Evolutionary conservation across 495 filamentous ascomycete species (phyloP), one percentile per base, ranked within the genome.

Genomic region (Aspergillus sclerotioniger): DNA sequence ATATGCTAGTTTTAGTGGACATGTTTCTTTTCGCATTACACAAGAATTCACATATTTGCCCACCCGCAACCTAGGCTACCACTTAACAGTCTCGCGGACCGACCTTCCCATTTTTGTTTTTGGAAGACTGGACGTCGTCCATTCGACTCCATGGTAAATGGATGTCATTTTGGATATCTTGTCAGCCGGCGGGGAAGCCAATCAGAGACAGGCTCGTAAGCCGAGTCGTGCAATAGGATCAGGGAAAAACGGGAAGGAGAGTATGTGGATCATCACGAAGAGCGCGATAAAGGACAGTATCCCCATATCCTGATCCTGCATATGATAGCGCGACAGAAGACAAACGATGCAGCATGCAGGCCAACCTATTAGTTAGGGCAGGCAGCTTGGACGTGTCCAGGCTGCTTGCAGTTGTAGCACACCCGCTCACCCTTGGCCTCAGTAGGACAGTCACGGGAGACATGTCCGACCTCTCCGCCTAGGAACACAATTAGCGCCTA

Each of bases 401-500:
- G 87, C 79, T 96, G 90, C 84, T 96, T 95, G 90, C 94, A 98
- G 78, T 93, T 94, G 82, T 98, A 98, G 86, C 94, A 98, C 68
- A 93, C 91, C 66, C 95, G 91, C 82, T 98, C 94, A 68, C 84
- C 85, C 58, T 84, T 82, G 49, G 87, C 85, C 75, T 96, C 93
- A 63, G 91, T 89, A 54, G 91, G 90, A 82, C 94, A 98, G 70
- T 98, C 94, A 54, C 94, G 90, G 58, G 89, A 92, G 63, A 97
- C 83, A 76, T 98, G 94, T 59, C 94, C 94, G 51, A 91, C 87
- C 75, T 95, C 90, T 58, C 94, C 94, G 70, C 85, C 85, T 86
- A 46, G 43, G 25, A 1, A 54, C 37, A 12, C 3, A 13, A 46
- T 66, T 44, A 63, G 56, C 51, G 47, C 52, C 6, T 7, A 45